Percentiles rank a stretch among this genome's conserved stretches.
Evolutionary conservation across 2,329 filamentous ascomycete genomes (phyloP).

Genomic region (Didymellaceae sp.): DNA sequence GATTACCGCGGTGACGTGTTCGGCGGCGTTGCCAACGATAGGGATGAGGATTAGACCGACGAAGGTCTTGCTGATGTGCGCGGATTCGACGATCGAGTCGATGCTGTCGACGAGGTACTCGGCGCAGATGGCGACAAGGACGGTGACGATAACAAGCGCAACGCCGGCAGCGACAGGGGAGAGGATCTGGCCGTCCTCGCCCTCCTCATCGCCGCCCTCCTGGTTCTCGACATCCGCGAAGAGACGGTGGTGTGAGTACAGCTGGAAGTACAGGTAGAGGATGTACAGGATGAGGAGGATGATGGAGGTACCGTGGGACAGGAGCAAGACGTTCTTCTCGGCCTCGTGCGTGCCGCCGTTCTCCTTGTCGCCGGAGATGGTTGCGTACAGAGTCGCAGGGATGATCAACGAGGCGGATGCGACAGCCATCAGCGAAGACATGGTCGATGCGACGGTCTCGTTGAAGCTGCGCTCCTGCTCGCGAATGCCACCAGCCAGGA

Average conservation of each 20-base stretch:
- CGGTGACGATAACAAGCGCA: constrained; percentile 56
- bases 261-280: constrained; percentile 62
- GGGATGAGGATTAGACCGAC: constrained; percentile 68
- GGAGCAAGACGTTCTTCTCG: constrained; percentile 56
- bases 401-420: constrained; percentile 61
- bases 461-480: constrained; percentile 65
- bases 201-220: constrained; percentile 39
- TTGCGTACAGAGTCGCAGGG: constrained; percentile 60
- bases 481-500: constrained; percentile 57
- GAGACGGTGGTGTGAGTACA: constrained; percentile 57
- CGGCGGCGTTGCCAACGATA: constrained; percentile 70
- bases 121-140: constrained; percentile 59
- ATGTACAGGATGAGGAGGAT: constrained; percentile 61
- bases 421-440: constrained; percentile 66
- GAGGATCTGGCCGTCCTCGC: constrained; percentile 50
- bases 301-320: constrained; percentile 61
- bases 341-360: constrained; percentile 45
- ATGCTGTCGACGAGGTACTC: constrained; percentile 63
- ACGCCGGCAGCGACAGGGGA: constrained; percentile 54
- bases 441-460: constrained; percentile 78
- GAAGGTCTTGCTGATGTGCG: constrained; percentile 62
- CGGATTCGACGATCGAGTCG: constrained; percentile 59
- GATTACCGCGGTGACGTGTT: constrained; percentile 69
- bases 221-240: constrained; percentile 53
- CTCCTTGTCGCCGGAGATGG: constrained; percentile 50